Conservation (phyloP, 2,329 filamentous ascomycete species). For the Leptographium flavum region DNA sequence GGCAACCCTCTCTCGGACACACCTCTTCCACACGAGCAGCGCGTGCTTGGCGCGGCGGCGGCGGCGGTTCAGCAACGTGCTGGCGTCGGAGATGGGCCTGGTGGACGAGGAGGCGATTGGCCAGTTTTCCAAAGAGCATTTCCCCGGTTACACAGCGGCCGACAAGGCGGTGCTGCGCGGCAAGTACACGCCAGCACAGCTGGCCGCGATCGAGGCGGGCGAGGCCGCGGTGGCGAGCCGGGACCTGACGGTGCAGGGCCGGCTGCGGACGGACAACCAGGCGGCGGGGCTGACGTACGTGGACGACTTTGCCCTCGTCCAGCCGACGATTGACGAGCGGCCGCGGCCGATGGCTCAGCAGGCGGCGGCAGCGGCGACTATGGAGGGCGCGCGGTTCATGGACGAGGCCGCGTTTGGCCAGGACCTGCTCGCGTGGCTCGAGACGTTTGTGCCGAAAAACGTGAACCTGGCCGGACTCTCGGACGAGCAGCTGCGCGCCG, state of each 20-base stretch:
- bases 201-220: conserved; percentile 67
- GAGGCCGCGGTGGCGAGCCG: conserved; percentile 61
- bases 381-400: conserved; percentile 43
- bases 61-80: conserved; percentile 37
- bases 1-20: too few relatives aligned
- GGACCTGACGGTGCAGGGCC: conserved; percentile 62
- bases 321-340: conserved; percentile 64
- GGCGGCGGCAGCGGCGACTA: not conserved
- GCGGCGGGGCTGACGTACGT: conserved; percentile 48
- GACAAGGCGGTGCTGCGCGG: conserved; percentile 48
- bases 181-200: conserved; percentile 67
- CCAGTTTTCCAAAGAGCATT: conserved; percentile 30
- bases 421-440: conserved; percentile 36
- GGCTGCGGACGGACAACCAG: conserved; percentile 58
- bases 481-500: conserved; percentile 12
- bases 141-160: conserved; percentile 51
- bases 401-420: conserved; percentile 44
- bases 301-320: conserved; percentile 67
- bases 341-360: conserved; percentile 26
- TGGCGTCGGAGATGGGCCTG: conserved; percentile 36
- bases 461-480: conserved; percentile 14
- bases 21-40: conserved; percentile 36
- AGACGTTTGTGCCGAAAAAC: conserved; percentile 18
- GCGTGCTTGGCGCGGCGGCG: conserved; percentile 29
- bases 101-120: conserved; percentile 27